These are phyloP conservation scores for Byssochlamys sp. DNA, from an alignment of 2,329 filamentous ascomycete species.

Conservation along the genomic window DNA sequence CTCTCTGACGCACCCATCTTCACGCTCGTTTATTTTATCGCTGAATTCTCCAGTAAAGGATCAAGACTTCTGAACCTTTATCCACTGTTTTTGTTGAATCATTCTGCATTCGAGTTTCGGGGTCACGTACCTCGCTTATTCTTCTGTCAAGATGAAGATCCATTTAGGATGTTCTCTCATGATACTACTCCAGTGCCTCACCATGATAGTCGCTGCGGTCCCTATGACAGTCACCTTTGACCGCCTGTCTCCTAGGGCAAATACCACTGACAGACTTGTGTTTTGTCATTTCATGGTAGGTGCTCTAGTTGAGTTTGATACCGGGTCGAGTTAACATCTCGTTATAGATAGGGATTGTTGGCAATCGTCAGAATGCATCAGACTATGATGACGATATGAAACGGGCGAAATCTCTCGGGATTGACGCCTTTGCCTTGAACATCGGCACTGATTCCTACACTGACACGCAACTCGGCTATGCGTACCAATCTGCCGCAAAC, in stretches of 20 bases:
- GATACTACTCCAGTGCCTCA: not conserved
- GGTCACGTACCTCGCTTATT: not conserved
- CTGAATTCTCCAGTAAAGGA: not conserved
- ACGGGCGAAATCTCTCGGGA: constrained; percentile 34
- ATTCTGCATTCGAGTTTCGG: not conserved
- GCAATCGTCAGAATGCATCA: constrained; percentile 31
- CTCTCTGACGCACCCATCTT: not conserved
- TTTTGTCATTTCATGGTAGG: constrained; percentile 39
- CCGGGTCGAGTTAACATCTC: not conserved
- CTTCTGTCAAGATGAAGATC: not conserved
- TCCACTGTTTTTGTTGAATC: not conserved
- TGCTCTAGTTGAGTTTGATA: not conserved
- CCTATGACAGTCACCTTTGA: not conserved
- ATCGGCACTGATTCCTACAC: constrained; percentile 38
- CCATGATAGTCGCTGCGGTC: not conserved
- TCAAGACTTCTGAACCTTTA: not conserved
- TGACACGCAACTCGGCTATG: constrained; percentile 39
- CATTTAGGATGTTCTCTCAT: not conserved
- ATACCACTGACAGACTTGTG: constrained; percentile 21
- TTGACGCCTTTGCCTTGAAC: constrained; percentile 45
- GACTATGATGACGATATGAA: constrained; percentile 43
- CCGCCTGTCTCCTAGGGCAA: not conserved
- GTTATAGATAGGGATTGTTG: constrained; percentile 37
- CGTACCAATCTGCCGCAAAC: constrained; percentile 41
- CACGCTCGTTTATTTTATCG: not conserved